These are phyloP conservation scores for Pythium guiyangense DNA, from an alignment of 352 stramenopile species.

Conservation along the genomic window DNA sequence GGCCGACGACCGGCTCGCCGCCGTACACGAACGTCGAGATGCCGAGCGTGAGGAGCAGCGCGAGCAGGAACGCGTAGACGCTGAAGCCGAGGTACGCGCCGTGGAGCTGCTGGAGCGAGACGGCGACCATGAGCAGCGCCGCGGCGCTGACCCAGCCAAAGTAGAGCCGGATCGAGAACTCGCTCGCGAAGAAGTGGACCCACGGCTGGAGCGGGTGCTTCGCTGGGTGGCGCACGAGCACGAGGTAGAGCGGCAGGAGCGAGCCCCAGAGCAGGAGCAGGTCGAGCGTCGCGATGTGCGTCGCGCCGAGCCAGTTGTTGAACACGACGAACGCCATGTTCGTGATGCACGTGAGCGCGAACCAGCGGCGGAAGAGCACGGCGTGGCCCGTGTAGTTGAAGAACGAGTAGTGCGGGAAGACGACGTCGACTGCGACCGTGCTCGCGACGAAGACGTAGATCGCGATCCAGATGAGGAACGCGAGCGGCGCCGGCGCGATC, in stretches of 20 bases:
- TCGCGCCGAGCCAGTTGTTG: constrained; percentile 19
- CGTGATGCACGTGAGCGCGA: constrained; percentile 42
- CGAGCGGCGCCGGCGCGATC: constrained; percentile 38
- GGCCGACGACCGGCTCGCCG: constrained; percentile 38
- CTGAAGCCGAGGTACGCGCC: constrained; percentile 36
- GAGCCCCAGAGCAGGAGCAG: constrained; percentile 38
- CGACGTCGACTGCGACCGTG: constrained; percentile 46
- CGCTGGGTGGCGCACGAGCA: constrained; percentile 44
- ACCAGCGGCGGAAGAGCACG: constrained; percentile 46
- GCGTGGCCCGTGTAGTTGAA: constrained; percentile 45
- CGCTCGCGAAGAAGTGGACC: constrained; percentile 52
- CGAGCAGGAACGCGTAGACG: constrained; percentile 39
- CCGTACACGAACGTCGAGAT: constrained; percentile 47
- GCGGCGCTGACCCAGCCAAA: constrained; percentile 52
- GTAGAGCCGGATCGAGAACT: constrained; percentile 53
- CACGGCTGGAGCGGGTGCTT: constrained; percentile 34
- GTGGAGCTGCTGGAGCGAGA: constrained; percentile 47
- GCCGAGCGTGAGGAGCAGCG: constrained; percentile 34
- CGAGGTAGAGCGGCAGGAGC: constrained; percentile 47
- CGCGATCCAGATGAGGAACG: constrained; percentile 48
- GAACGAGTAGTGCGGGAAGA: constrained; percentile 52
- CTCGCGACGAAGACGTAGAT: constrained; percentile 43
- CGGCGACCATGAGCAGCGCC: constrained; percentile 34
- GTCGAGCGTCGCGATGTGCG: constrained; percentile 18
- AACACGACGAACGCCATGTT: constrained; percentile 46